Percentiles rank a stretch among this genome's conserved stretches.
Evolutionary conservation across 2,329 filamentous ascomycete genomes (phyloP).

Genomic region (Ophiosphaerella korrae): DNA sequence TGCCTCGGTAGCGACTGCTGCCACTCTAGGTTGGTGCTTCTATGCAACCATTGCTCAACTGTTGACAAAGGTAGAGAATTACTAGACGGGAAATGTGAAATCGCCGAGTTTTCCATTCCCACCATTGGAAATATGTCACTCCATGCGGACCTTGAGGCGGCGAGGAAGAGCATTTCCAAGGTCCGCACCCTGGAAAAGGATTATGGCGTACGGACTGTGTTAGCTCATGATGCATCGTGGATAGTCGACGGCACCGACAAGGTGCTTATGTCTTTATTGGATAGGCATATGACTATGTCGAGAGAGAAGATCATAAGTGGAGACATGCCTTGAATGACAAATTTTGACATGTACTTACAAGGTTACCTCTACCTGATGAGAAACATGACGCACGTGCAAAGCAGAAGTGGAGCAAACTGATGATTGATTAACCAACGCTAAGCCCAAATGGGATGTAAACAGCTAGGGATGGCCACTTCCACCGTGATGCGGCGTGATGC

Average conservation of each 20-base stretch:
- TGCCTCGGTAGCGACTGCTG: slow-evolving; percentile 43
- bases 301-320: slow-evolving; percentile 25
- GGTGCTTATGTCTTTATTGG: slow-evolving; percentile 38
- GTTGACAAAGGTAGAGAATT: slow-evolving; percentile 27
- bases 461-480: too few relatives aligned
- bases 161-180: slow-evolving; percentile 32
- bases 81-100: slow-evolving; percentile 33
- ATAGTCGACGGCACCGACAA: slow-evolving; percentile 29
- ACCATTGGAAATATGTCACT: slow-evolving; percentile 28
- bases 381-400: not conserved
- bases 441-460: too few relatives aligned
- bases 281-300: slow-evolving; percentile 30
- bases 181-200: slow-evolving; percentile 31
- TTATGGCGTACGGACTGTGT: slow-evolving; percentile 31
- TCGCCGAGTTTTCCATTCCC: slow-evolving; percentile 34
- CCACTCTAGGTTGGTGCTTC: slow-evolving; percentile 34
- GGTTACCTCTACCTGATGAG: not conserved
- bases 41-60: too few relatives aligned
- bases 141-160: slow-evolving; percentile 32
- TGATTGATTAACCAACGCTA: too few relatives aligned
- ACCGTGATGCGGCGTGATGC: too few relatives aligned
- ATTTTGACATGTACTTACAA: not conserved
- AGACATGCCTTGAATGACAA: slow-evolving; percentile 21
- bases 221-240: slow-evolving; percentile 40
- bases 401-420: too few relatives aligned